A percentile compares a stretch with the other conserved stretches of the same genome.
Evolutionary conservation across 371 early-diverging fungal genomes (phyloP).

Genomic region (Haplosporangium sp.): DNA sequence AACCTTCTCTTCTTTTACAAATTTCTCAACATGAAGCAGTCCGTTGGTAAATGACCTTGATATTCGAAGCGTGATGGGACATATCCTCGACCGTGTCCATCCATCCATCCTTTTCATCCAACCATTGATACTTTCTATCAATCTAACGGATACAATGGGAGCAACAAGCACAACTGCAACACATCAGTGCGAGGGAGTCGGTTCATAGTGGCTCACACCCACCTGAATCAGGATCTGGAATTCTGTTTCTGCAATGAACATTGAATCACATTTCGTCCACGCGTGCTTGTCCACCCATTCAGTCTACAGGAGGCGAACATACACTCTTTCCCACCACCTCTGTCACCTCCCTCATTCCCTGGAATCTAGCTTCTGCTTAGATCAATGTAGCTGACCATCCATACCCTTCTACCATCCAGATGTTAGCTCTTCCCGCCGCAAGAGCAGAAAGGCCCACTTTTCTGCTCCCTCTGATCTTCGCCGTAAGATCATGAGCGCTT

Average conservation of each 20-base stretch:
- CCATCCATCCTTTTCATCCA: conserved; percentile 29
- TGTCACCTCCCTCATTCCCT: neutral
- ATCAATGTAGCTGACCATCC: conserved; percentile 17
- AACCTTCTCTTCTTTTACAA: conserved; percentile 49
- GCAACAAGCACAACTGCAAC: too few relatives aligned
- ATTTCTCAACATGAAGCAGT: conserved; percentile 55
- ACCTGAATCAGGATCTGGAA: too few relatives aligned
- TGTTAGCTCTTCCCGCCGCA: conserved; percentile 95
- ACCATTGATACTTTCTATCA: conserved; percentile 18
- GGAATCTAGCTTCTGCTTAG: too few relatives aligned
- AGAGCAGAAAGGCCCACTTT: conserved; percentile 99
- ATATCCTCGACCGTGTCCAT: neutral
- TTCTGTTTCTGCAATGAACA: too few relatives aligned
- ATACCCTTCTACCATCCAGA: conserved; percentile 58
- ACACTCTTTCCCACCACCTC: too few relatives aligned
- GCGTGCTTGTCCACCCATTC: too few relatives aligned
- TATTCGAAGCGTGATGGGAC: neutral
- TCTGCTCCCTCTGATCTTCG: conserved; percentile 94
- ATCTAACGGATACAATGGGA: neutral
- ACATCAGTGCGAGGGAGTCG: too few relatives aligned
- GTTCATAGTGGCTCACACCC: too few relatives aligned
- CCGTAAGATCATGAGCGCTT: conserved; percentile 96
- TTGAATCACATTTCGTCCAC: too few relatives aligned
- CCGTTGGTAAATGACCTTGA: conserved; percentile 41
- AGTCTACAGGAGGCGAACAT: too few relatives aligned